Percentiles rank a stretch among this genome's conserved stretches.
Evolutionary conservation across 2,329 filamentous ascomycete genomes (phyloP).

Genomic region (Microdochium nivale): DNA sequence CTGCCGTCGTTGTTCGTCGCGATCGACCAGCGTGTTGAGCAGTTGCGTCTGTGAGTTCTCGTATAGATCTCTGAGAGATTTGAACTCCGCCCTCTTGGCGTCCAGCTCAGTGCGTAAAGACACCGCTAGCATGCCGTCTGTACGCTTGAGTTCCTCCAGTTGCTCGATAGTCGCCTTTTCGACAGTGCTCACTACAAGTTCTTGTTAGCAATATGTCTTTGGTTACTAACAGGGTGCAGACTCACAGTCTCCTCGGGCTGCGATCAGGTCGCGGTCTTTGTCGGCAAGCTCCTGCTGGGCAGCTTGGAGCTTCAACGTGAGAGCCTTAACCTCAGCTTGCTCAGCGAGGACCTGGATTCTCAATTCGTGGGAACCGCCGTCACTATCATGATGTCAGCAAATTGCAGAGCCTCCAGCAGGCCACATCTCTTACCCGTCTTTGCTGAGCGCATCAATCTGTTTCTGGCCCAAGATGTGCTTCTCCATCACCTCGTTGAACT

Average conservation of each 20-base stretch:
- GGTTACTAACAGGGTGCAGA: constrained; percentile 16
- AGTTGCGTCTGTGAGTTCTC: constrained; percentile 52
- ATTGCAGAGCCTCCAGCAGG: constrained; percentile 15
- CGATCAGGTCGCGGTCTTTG: constrained; percentile 45
- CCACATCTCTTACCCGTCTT: constrained; percentile 45
- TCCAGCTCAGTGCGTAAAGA: constrained; percentile 52
- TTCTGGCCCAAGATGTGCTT: constrained; percentile 48
- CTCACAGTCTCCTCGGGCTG: constrained; percentile 42
- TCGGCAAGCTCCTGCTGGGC: constrained; percentile 34
- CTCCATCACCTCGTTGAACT: constrained; percentile 48
- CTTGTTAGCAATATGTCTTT: constrained; percentile 14
- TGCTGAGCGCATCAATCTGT: constrained; percentile 45
- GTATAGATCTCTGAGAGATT: constrained; percentile 38
- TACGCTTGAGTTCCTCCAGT: constrained; percentile 48
- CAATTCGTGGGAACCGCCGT: constrained; percentile 40
- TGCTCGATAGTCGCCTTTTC: constrained; percentile 45
- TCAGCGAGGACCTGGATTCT: constrained; percentile 40
- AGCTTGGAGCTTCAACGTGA: constrained; percentile 34
- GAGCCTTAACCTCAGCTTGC: constrained; percentile 34
- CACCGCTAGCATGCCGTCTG: constrained; percentile 48
- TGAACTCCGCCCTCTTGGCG: constrained; percentile 41
- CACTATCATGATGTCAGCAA: constrained; percentile 37
- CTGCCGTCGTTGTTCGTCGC: constrained; percentile 50
- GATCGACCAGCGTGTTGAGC: constrained; percentile 49
- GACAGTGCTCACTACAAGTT: constrained; percentile 37